Conservation (phyloP, 2,329 filamentous ascomycete species). For the Bisporella sp. region DNA sequence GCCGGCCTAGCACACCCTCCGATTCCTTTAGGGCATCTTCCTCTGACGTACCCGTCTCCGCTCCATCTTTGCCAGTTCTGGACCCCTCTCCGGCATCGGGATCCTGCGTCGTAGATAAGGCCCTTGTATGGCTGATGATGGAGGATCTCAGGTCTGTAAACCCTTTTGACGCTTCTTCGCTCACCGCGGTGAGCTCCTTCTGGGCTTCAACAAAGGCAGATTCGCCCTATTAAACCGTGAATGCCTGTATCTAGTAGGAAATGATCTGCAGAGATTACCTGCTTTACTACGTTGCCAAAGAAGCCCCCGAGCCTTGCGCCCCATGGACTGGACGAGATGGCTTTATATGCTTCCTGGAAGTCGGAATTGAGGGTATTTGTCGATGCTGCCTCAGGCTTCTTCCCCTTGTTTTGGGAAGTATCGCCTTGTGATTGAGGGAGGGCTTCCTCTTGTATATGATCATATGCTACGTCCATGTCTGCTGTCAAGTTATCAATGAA, state of each 20-base stretch:
- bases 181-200: constrained; percentile 74
- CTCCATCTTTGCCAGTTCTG: constrained; percentile 16
- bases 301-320: constrained; percentile 82
- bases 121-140: constrained; percentile 66
- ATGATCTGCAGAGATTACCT: constrained; percentile 44
- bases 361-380: constrained; percentile 66
- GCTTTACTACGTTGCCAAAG: constrained; percentile 86
- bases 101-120: constrained; percentile 49
- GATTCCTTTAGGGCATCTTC: constrained; percentile 41
- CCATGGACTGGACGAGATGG: constrained; percentile 88
- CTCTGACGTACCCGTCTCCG: constrained; percentile 35
- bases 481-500: too few relatives aligned
- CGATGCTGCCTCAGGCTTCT: constrained; percentile 31
- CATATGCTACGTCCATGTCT: constrained; percentile 91
- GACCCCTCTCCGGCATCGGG: constrained; percentile 16
- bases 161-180: constrained; percentile 76
- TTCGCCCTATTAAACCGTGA: constrained; percentile 55
- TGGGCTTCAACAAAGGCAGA: constrained; percentile 76
- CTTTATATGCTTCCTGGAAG: constrained; percentile 91
- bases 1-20: constrained; percentile 65
- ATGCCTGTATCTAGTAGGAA: background rate
- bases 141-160: constrained; percentile 63
- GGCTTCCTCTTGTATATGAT: constrained; percentile 85
- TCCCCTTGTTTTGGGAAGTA: constrained; percentile 36
- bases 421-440: constrained; percentile 46